Evolutionary conservation across 495 filamentous ascomycete species (phyloP), one percentile per base, ranked within the genome.

Genomic region (Penicillium angulare): DNA sequence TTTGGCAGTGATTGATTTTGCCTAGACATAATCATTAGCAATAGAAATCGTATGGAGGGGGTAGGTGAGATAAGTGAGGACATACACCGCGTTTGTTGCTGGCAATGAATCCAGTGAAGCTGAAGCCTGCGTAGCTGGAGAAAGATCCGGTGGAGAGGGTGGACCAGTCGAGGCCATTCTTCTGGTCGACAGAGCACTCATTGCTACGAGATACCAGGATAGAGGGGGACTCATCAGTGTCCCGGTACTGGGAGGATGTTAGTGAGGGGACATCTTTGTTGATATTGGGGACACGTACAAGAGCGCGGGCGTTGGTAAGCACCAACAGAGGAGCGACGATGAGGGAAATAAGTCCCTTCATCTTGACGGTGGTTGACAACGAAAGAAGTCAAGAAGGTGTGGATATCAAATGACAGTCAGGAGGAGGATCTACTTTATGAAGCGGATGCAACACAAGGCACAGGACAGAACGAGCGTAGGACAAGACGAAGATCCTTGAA

Each of bases 81-180:
- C 79, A 66, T 55, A 71, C 69, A 27, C 65, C 71, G 52, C 78
- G 67, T 39, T 66, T 65, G 59, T 80, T 73, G 34, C 69, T 68
- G 72, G 86, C 90, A 26, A 67, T 72, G 70, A 86, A 95, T 49
- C 86, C 87, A 27, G 67, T 74, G 78, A 92, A 95, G 50, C 74
- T 72, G 61, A 91, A 86, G 61, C 80, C 84, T 23, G 77, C 82
- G 65, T 90, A 95, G n/a, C 61, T 57, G 34, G 61, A 63, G 71
- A 95, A 86, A n/a, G 66, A 63, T 23, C 90, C 91, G 22, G 66
- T 36, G 36, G 63, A 52, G 3, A 93, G 79, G 55, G 80, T 79
- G 39, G 64, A 65, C 81, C 86, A 96, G 77, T 86, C 78, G 60
- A 87, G 89, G 31, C 92, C 90, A 16, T 57, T 55, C 20, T 74